Evolutionary conservation across 148 eudicot species (phyloP), one percentile per base, ranked within the genome.

Genomic region (Spergularia bocconei): DNA sequence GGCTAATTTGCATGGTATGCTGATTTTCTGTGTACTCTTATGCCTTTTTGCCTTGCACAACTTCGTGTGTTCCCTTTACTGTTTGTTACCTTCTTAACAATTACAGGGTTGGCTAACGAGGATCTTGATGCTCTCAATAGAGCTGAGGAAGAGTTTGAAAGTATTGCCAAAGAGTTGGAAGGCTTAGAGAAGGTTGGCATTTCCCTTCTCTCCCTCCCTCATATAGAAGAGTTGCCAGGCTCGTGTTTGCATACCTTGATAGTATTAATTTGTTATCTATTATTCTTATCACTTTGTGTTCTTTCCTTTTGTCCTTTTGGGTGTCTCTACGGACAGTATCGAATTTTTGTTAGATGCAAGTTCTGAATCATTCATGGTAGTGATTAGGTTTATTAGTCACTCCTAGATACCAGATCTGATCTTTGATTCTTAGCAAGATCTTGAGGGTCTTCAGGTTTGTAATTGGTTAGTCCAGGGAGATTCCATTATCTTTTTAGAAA

Each of bases 71-170:
- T 58, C 67, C 47, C 48, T 55, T 10, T 56, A 17, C 66, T 9
- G 21, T 71, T 61, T 14, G 19, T 54, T 68, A 68, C 71, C 67
- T 72, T 63, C 29, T 33, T 44, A 41, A 69, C 23, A 41, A 33
- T 63, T 86, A 72, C 73, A 95, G 99, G 89, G 76, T 95, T 93
- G 33, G 91, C 93, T 53, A 90, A 87, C 77, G 82, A 70, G 74
- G 96, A 90, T 53, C 77, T 89, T 69, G 84, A 82, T 69, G 93
- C 88, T 72, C 75, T 89, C 75, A 84, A 84, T 72, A 78, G 80
- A 77, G 98, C 88, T 20, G 90, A 87, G 75, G 63, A 69, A 36
- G 88, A 90, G 82, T 81, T 86, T 62, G 82, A 78, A 67, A 61
- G 51, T 62, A 87, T 94, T 64, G 87, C 79, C 74, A 81, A 83